These are phyloP conservation scores for Aspergillus melleus DNA, from an alignment of 2,329 filamentous ascomycete genomes.

Conservation along the genomic window DNA sequence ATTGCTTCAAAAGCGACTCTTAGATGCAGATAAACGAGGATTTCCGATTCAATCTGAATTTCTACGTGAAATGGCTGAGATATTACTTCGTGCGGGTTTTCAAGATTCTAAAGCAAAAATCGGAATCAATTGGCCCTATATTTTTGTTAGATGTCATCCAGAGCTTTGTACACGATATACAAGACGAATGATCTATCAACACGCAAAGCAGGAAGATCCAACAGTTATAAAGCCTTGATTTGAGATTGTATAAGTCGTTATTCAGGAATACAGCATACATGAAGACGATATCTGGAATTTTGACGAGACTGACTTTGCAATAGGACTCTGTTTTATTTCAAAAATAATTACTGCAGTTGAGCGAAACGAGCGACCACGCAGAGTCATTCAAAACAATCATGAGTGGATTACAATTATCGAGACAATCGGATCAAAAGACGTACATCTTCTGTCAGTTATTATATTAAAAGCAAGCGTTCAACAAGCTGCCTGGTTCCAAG, in stretches of 20 bases:
- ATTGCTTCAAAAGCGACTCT: not conserved
- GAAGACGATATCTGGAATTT: constrained; percentile 4
- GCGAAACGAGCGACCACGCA: not conserved
- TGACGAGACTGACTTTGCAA: constrained; percentile 10
- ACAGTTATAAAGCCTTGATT: not conserved
- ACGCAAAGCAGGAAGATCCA: not conserved
- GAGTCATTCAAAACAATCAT: not conserved
- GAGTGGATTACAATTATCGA: no score
- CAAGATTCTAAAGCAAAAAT: not conserved
- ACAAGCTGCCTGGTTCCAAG: no score
- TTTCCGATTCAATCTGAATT: constrained; percentile 4
- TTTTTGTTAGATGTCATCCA: constrained; percentile 3
- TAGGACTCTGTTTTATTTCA: constrained; percentile 2
- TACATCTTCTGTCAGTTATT: no score
- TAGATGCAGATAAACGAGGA: not conserved
- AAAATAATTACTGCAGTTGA: constrained; percentile 10
- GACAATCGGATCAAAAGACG: no score
- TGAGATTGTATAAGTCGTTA: not conserved
- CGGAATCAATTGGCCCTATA: constrained; percentile 2
- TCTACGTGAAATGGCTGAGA: constrained; percentile 7
- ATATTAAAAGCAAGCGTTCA: no score
- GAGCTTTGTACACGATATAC: constrained; percentile 4
- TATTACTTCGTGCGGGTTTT: not conserved
- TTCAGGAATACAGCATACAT: not conserved
- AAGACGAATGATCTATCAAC: not conserved